Conservation (phyloP, 108 stramenopile genomes). For the Cyclotella sp. region DNA sequence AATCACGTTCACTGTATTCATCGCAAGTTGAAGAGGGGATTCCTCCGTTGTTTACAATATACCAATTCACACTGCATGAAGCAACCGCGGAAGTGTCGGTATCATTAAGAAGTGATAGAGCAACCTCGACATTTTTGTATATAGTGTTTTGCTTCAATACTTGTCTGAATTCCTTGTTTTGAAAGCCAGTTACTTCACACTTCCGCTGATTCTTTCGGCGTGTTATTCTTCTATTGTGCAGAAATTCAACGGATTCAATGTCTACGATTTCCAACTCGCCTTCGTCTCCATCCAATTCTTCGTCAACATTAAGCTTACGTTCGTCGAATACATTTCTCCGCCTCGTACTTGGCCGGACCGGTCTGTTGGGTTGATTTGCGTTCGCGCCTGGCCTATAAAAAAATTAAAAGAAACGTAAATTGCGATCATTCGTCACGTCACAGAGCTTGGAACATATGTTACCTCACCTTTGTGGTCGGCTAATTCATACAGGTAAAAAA, state of each 20-base stretch:
- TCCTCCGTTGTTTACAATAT: slow-evolving; percentile 17
- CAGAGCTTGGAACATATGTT: too few relatives aligned
- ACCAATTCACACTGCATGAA: slow-evolving; percentile 23
- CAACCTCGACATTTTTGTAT: not conserved
- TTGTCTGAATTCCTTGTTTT: slow-evolving; percentile 5
- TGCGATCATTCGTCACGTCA: too few relatives aligned
- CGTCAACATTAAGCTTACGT: too few relatives aligned
- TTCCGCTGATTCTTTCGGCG: not conserved
- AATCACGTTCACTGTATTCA: slow-evolving; percentile 11
- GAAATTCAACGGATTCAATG: not conserved
- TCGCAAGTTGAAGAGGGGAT: slow-evolving; percentile 23
- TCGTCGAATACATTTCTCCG: not conserved
- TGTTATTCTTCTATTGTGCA: not conserved
- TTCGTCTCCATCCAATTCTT: not conserved
- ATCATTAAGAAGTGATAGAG: slow-evolving; percentile 23
- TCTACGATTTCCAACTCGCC: not conserved
- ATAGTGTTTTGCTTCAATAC: slow-evolving; percentile 1
- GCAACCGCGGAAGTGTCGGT: slow-evolving; percentile 20
- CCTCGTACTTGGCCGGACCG: not conserved
- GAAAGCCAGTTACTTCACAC: not conserved
- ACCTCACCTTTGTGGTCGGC: slow-evolving; percentile 4
- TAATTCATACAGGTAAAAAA: not conserved
- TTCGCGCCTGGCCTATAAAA: too few relatives aligned
- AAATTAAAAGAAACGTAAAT: too few relatives aligned
- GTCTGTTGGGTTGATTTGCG: too few relatives aligned